These are phyloP conservation scores for Roridomyces roridus DNA, from an alignment of 768 basidiomycete genomes.

Conservation along the genomic window DNA sequence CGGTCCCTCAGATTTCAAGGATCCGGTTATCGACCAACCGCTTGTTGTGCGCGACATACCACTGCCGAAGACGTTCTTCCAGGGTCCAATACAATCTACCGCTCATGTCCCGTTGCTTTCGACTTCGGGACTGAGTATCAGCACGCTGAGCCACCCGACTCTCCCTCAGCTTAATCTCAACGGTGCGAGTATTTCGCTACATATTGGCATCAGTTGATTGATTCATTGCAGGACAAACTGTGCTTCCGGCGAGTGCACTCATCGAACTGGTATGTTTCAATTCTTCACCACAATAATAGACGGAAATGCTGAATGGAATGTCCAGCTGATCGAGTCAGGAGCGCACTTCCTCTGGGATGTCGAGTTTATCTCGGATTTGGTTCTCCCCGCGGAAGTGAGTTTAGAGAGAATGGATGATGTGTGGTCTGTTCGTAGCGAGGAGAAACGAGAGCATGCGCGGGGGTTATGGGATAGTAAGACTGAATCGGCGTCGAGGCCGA, in stretches of 20 bases:
- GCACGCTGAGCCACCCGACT: constrained; percentile 1
- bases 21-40: constrained; percentile 11
- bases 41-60: constrained; percentile 7
- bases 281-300: background rate
- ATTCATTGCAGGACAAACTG: constrained; percentile 3
- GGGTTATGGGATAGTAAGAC: constrained; percentile 15
- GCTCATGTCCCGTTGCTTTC: constrained; percentile 1
- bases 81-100: background rate
- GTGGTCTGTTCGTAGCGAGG: background rate
- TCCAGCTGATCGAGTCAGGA: constrained; percentile 14
- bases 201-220: background rate
- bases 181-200: background rate
- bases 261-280: constrained; percentile 13
- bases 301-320: background rate
- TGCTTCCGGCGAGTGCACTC: constrained; percentile 12
- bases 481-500: background rate
- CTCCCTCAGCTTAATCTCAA: constrained; percentile 13
- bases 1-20: constrained; percentile 9
- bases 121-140: background rate
- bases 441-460: constrained; percentile 2
- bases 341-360: constrained; percentile 10
- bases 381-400: background rate
- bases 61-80: constrained; percentile 7
- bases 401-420: background rate
- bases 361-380: background rate